Base-by-base conservation (phyloP, 2,329 filamentous ascomycete species). In the Elsinoe necatrix region DNA sequence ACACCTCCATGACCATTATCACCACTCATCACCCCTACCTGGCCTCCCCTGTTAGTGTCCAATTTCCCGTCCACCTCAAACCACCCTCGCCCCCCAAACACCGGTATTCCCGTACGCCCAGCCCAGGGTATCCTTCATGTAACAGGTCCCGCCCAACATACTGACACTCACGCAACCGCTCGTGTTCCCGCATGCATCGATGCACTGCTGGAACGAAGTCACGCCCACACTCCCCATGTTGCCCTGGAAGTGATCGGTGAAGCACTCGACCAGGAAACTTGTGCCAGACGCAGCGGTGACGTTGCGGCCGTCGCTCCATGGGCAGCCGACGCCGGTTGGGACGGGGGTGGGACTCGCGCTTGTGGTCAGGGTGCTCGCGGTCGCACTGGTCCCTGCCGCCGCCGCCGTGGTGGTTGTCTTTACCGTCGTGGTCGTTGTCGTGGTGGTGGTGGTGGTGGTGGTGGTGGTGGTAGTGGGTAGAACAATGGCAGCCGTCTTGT, bases 261-360 rank as follows among this genome's bases (percentile, higher is more conserved):
- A 57, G 41, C 65, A 66, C 48, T 68, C 65, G 55, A 67, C 60
- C 27, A 57, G 56, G 57, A 67, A 68, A 48, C 58, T 63, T 47
- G 62, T 60, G 45, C 61, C 61, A 31, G 58, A 56, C 1, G 63
- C 31, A 41, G 41, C 62, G 6, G 58, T 60, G 31, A 59, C 59
- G 4, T 57, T 62, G 4, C 59, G 62, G 18, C 56, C 58, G 54
- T 69, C 63, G 14, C 62, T 63, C 5, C 50, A 54, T 14, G 66
- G 66, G 37, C 67, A 69, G 14, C 61, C 61, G 8, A 66, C 12
- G 4, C 48, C 48, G 9, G 55, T 54, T 1, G 63, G 57, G 4
- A 57, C 50, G 18, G 61, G 55, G 16, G 55, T 50, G 18, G 60
- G 55, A 2, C 58, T 52, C 9, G 58, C 35, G 34, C 59, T 56